Evolutionary conservation across 148 eudicot genomes (phyloP).

Genomic region (Heliamphora exappendiculata): DNA sequence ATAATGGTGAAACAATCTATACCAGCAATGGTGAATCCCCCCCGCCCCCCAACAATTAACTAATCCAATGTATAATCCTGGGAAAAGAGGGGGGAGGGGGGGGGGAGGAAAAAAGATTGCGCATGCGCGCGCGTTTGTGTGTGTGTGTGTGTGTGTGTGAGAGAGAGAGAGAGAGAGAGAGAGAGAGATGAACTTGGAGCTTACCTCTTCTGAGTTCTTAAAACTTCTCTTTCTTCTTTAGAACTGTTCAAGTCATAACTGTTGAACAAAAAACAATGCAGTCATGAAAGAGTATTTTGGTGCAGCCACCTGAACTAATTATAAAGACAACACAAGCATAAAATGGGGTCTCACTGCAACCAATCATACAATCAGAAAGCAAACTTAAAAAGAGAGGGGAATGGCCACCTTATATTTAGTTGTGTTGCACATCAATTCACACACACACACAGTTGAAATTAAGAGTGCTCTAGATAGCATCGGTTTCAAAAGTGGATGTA

Average conservation of each 20-base stretch:
- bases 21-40: too few relatives aligned
- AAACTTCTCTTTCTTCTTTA: constrained; percentile 66
- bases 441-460: too few relatives aligned
- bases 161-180: background rate
- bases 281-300: background rate
- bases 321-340: background rate
- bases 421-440: background rate
- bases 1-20: background rate
- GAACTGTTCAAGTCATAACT: constrained; percentile 73
- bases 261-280: constrained; percentile 20
- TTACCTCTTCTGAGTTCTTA: constrained; percentile 64
- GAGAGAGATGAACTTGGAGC: constrained; percentile 6
- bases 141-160: background rate
- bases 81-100: too few relatives aligned
- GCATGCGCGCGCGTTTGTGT: too few relatives aligned
- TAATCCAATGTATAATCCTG: too few relatives aligned
- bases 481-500: too few relatives aligned
- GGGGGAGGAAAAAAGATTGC: too few relatives aligned
- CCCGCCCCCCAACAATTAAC: too few relatives aligned
- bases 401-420: background rate
- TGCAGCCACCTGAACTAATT: constrained; percentile 3
- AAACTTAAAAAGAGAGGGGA: background rate
- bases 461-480: too few relatives aligned
- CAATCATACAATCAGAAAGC: background rate
- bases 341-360: background rate